Base-by-base conservation (phyloP, 2,329 filamentous ascomycete genomes). In the Epichloe glyceriae region DNA sequence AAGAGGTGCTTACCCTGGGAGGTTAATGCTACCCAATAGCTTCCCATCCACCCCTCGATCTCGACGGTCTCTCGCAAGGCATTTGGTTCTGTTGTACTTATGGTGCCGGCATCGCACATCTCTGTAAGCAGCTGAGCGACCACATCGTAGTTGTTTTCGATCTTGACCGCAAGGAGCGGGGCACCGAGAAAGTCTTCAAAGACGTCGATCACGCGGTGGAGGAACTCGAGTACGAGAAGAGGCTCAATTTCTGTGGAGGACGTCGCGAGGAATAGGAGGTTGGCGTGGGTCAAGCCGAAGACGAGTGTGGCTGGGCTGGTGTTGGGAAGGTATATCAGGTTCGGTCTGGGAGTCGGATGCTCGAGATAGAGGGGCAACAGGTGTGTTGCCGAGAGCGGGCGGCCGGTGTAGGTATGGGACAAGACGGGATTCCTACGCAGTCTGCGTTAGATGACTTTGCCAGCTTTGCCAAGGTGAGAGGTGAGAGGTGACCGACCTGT, bases 161-260 rank as follows among this genome's bases (percentile, higher is more conserved):
- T 85, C 72, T 93, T 95, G 63, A 78, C 79, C 19, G 89, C 84
- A 52, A 96, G 73, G 46, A 98, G 70, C 14, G 93, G 93, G 44
- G 88, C 83, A 52, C 91, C 90, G 7, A 98, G 75, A 64, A 96
- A 97, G 63, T 96, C 91, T 69, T 97, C 91, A 35, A 98, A 78
- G 12, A 86, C 84, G 73, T 98, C 93, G 62, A 95, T 81, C 33
- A 95, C 79, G 56, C 93, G 85, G 73, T 97, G 91, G 39, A 98
- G 78, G 67, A 97, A 97, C 69, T 97, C 91, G 56, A 97, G 82
- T 39, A 89, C 84, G 5, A 95, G 80, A 7, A 98, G 78, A 7
- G 93, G 89, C 62, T 96, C 90, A 48, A 86, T 83, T 64, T 98
- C 93, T 52, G 80, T 77, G 38, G 88, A 89, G n/a, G 84, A 80